Evolutionary conservation across 768 basidiomycete genomes (phyloP).

Genomic region (Boletus rex-veris): DNA sequence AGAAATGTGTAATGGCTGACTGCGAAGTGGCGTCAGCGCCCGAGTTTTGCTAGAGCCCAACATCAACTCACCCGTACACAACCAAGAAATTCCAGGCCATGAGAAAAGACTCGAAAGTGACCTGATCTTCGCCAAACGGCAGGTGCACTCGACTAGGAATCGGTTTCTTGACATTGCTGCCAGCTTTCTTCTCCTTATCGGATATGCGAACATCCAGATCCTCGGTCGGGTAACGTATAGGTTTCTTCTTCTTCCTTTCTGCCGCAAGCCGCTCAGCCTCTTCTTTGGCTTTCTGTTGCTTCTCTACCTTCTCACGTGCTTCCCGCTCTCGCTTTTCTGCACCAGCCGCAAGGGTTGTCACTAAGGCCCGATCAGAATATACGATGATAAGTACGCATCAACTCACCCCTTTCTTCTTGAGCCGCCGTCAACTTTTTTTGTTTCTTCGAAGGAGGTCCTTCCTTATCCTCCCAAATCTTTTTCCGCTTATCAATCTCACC

Average conservation of each 20-base stretch:
- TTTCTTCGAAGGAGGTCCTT: conserved; percentile 76
- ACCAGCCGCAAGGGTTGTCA: conserved; percentile 31
- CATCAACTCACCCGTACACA: conserved; percentile 75
- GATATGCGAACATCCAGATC: conserved; percentile 79
- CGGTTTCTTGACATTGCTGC: conserved; percentile 65
- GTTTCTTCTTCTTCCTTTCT: conserved; percentile 86
- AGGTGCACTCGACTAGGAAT: conserved; percentile 56
- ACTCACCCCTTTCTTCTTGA: conserved; percentile 70
- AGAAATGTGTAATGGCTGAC: conserved; percentile 84
- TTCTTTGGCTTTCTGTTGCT: conserved; percentile 59
- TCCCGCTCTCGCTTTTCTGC: conserved; percentile 70
- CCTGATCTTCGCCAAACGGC: conserved; percentile 64
- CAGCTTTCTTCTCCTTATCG: conserved; percentile 81
- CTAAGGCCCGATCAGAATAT: conserved; percentile 16
- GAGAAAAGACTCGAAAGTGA: conserved; percentile 78
- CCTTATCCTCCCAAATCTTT: conserved; percentile 87
- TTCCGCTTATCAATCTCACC: conserved; percentile 92
- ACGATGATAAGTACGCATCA: neutral
- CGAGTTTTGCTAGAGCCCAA: neutral
- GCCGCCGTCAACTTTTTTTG: conserved; percentile 74
- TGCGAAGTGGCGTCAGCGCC: conserved; percentile 31
- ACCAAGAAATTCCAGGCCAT: conserved; percentile 94
- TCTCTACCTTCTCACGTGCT: conserved; percentile 65
- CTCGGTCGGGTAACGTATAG: conserved; percentile 89
- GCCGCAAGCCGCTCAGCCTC: conserved; percentile 69